A percentile compares a stretch with the other conserved stretches of the same genome.
These are phyloP conservation scores for Violaceomyces palustris DNA, from an alignment of 1,284 basidiomycete genomes.

Conservation along the genomic window DNA sequence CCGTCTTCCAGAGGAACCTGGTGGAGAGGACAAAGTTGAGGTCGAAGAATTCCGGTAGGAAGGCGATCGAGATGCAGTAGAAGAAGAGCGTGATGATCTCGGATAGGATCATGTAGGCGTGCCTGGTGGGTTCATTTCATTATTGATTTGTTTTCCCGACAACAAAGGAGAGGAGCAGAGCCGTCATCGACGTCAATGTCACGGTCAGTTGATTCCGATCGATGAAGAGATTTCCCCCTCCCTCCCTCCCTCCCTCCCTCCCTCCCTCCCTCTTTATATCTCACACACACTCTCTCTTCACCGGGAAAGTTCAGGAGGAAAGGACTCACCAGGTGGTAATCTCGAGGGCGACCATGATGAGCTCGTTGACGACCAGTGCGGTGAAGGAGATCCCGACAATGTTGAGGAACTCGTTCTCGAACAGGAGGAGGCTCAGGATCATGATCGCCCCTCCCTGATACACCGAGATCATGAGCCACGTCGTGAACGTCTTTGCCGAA, in stretches of 20 bases:
- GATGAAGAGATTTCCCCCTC: too few relatives aligned
- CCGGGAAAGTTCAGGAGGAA: background rate
- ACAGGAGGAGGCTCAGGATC: constrained; percentile 91
- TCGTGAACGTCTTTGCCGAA: constrained; percentile 95
- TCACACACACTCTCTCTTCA: too few relatives aligned
- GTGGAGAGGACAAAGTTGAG: constrained; percentile 82
- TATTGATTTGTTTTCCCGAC: too few relatives aligned
- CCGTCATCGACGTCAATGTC: too few relatives aligned
- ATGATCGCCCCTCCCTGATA: constrained; percentile 99
- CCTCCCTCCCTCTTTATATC: too few relatives aligned
- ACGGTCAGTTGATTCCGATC: too few relatives aligned
- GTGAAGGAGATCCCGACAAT: constrained; percentile 98
- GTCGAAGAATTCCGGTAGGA: constrained; percentile 96
- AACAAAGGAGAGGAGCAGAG: too few relatives aligned
- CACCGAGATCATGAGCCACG: constrained; percentile 93
- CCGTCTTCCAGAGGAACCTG: constrained; percentile 83
- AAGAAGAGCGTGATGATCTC: constrained; percentile 83
- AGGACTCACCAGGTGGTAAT: constrained; percentile 82
- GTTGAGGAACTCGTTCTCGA: constrained; percentile 95
- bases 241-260: too few relatives aligned
- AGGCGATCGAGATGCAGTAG: constrained; percentile 85
- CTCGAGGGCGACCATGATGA: constrained; percentile 97
- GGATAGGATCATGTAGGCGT: constrained; percentile 89
- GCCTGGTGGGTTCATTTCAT: too few relatives aligned
- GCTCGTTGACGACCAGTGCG: constrained; percentile 88